phyloP scores from a whole-genome alignment of 176 grass and related monocot species.

The Oryza punctata region DNA sequence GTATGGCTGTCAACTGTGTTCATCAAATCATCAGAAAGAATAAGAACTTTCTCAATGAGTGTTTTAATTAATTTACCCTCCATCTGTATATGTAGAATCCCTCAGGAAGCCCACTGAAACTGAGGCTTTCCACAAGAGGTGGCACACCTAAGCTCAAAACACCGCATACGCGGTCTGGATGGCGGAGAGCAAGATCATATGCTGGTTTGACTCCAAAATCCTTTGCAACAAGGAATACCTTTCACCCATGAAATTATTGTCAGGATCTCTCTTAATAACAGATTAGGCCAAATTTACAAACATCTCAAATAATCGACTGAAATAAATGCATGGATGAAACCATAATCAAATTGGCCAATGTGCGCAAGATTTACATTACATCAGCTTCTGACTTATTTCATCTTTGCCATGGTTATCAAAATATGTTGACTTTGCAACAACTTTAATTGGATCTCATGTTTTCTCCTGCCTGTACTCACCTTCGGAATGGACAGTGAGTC shows the following conservation, averaged over 20 bases:
- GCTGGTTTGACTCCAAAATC: conserved; percentile 43
- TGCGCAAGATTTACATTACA: not conserved
- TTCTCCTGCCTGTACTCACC: not conserved
- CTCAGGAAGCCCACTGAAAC: conserved; percentile 38
- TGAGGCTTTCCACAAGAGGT: conserved; percentile 10
- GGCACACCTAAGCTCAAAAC: conserved; percentile 54
- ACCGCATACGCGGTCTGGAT: conserved; percentile 50
- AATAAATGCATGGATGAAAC: not conserved
- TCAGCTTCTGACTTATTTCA: not conserved
- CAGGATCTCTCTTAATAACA: not conserved
- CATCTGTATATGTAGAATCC: conserved; percentile 70
- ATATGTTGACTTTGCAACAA: not conserved
- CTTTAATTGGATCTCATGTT: not conserved
- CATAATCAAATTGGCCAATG: not conserved
- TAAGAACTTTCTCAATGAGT: not conserved
- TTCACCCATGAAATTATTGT: conserved; percentile 11
- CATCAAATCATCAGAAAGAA: not conserved
- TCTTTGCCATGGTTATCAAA: too few relatives aligned
- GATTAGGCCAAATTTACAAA: not conserved
- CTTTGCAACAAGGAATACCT: conserved; percentile 41
- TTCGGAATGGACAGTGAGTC: conserved; percentile 26
- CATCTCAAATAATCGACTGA: not conserved
- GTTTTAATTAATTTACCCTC: conserved; percentile 38
- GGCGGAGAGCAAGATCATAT: conserved; percentile 40
- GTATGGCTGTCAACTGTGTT: too few relatives aligned